phyloP scores from a whole-genome alignment of 148 eudicot genomes.

The Dianthus caryophyllus region DNA sequence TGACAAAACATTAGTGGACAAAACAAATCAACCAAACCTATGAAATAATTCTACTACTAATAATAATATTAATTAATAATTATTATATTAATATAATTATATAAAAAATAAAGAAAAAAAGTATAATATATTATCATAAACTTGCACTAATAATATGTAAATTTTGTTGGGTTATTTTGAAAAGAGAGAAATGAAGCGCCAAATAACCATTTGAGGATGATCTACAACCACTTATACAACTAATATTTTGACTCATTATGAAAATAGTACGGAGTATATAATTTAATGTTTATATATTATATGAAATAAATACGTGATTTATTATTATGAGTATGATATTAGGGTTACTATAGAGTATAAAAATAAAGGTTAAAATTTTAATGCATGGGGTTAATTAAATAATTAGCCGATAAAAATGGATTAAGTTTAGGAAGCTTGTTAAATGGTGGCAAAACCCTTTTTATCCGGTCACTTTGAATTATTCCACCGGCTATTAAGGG shows the following conservation, averaged over 20 bases:
- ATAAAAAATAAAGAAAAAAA: neutral
- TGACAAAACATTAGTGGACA: conserved; percentile 27
- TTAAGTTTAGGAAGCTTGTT: neutral
- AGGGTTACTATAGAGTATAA: neutral
- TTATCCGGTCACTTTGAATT: conserved; percentile 35
- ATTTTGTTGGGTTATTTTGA: conserved; percentile 15
- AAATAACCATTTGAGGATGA: conserved; percentile 27
- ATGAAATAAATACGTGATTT: conserved; percentile 21
- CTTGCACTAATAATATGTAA: neutral
- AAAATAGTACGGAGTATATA: conserved; percentile 1
- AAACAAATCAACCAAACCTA: conserved; percentile 27
- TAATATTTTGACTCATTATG: conserved; percentile 28
- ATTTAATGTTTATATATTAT: conserved; percentile 5
- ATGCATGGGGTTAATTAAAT: neutral
- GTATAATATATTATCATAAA: too few relatives aligned
- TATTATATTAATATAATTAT: neutral
- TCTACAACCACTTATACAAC: conserved; percentile 29
- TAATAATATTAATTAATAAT: too few relatives aligned
- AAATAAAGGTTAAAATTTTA: conserved; percentile 1
- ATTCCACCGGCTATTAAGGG: conserved; percentile 43
- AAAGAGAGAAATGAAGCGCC: conserved; percentile 26
- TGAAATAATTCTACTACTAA: neutral
- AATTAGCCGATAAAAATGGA: conserved; percentile 26
- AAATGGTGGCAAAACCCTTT: conserved; percentile 46
- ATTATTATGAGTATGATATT: neutral